Base-by-base conservation (phyloP, 2,329 filamentous ascomycete genomes). In the Hymenoscyphus repandus region DNA sequence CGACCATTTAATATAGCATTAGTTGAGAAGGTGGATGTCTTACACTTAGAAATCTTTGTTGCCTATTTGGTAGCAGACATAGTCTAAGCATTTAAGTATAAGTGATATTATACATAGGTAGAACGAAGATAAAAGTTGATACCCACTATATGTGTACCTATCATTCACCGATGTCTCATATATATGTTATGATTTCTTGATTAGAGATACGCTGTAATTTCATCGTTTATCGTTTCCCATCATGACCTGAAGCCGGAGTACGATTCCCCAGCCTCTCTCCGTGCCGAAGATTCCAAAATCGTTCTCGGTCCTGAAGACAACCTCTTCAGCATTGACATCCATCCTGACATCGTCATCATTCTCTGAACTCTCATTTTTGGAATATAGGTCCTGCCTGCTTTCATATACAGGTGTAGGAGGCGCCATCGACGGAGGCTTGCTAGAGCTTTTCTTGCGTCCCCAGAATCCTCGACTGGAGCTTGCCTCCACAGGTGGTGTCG, bases 231-330 rank as follows among this genome's bases (percentile, higher is more conserved):
- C 38, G 18, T 20, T n/a, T 11, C 17, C 38, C 18, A 43, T 43
- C 10, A 55, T 40, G 30, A 62, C 45, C 18, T 34, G 50, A 34
- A 65, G 47, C 34, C 49, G 51, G 17, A 65, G 30, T 6, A 66
- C 56, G 47, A 66, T 60, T 13, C 51, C 58, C 51, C 54, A 65
- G 1, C 62, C 64, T 7, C 49, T 60, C 36, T 64, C 53, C 0
- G 58, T 62, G 5, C 58, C 60, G 41, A 57, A 61, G 27, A 95
- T 82, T 5, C 84, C 88, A 38, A 88, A 72, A 1, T 86, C 87
- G 62, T 81, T 84, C 54, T 95, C 69, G 64, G 84, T 88, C 51
- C 81, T 77, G 65, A 83, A 79, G 2, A 80, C 74, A 2, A 72
- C 72, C 45, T 80, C 77, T 44, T 66, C 62, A 2, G 57, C 61